Evolutionary conservation across 1,284 basidiomycete species (phyloP).

Genomic region (Xerocomus nothofagi): DNA sequence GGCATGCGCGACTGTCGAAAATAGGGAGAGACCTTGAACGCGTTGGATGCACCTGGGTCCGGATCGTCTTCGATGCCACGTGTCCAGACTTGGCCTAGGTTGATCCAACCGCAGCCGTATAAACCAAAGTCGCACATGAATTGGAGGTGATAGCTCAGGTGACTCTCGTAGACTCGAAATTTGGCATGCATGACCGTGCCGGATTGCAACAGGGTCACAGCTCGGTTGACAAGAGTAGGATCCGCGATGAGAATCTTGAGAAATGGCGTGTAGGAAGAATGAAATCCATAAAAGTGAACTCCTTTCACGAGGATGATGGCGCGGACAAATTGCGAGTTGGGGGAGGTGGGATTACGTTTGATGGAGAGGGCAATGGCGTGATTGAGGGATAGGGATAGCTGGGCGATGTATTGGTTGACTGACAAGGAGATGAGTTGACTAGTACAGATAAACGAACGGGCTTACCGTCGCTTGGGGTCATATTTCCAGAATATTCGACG

Average conservation of each 20-base stretch:
- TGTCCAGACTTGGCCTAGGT: slow-evolving; percentile 60
- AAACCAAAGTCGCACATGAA: slow-evolving; percentile 96
- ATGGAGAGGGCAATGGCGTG: slow-evolving; percentile 74
- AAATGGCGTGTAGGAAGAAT: slow-evolving; percentile 83
- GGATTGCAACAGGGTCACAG: slow-evolving; percentile 74
- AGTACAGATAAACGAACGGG: neutral
- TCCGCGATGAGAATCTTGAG: slow-evolving; percentile 85
- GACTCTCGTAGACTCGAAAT: slow-evolving; percentile 85
- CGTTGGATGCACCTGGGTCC: slow-evolving; percentile 16
- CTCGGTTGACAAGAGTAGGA: slow-evolving; percentile 66
- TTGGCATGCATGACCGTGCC: slow-evolving; percentile 79
- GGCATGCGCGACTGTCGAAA: slow-evolving; percentile 69
- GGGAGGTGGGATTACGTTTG: slow-evolving; percentile 58
- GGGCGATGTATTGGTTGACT: slow-evolving; percentile 72
- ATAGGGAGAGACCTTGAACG: slow-evolving; percentile 43
- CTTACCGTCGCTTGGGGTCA: slow-evolving; percentile 52
- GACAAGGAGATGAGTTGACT: slow-evolving; percentile 9
- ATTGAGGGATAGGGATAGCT: slow-evolving; percentile 72
- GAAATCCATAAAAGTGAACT: slow-evolving; percentile 95
- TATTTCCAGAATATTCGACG: slow-evolving; percentile 63
- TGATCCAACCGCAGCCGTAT: slow-evolving; percentile 91
- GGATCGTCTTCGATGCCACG: slow-evolving; percentile 42
- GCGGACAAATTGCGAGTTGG: slow-evolving; percentile 61
- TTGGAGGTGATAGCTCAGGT: slow-evolving; percentile 87
- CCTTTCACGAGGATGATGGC: slow-evolving; percentile 89